These are phyloP conservation scores for Linum lewisii DNA, from an alignment of 345 rosid genomes.

Conservation along the genomic window DNA sequence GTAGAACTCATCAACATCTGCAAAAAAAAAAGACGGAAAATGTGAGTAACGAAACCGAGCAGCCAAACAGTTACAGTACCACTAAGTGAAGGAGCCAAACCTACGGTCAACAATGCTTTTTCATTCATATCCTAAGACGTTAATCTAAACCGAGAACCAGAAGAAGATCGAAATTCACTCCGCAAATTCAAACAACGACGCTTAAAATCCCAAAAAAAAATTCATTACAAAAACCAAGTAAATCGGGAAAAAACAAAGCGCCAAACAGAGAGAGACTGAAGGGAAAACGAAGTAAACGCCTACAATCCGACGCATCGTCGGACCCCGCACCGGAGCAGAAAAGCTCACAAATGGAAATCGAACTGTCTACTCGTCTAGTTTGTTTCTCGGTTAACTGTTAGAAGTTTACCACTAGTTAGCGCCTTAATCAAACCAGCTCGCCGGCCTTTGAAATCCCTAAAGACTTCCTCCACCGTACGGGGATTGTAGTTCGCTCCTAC, in stretches of 20 bases:
- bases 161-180: background rate
- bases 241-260: too few species aligned
- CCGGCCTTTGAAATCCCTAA: conserved; percentile 20
- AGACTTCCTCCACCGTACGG: conserved; percentile 22
- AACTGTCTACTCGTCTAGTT: too few species aligned
- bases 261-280: too few species aligned
- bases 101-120: background rate
- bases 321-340: too few species aligned
- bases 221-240: too few species aligned
- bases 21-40: conserved; percentile 2
- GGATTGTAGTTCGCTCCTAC: conserved; percentile 15
- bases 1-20: conserved; percentile 19
- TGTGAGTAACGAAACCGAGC: background rate
- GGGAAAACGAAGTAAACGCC: too few species aligned
- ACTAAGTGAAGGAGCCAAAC: background rate
- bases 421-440: conserved; percentile 17
- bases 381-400: background rate
- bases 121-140: background rate
- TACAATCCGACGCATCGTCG: too few species aligned
- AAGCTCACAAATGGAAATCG: too few species aligned
- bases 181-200: background rate
- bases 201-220: too few species aligned
- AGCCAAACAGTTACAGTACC: too few species aligned
- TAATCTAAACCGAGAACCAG: background rate
- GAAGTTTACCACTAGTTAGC: conserved; percentile 15